Percentiles rank a stretch among this genome's conserved stretches.
phyloP scores from a whole-genome alignment of 352 stramenopile genomes.

The Phytophthora pistaciae region DNA sequence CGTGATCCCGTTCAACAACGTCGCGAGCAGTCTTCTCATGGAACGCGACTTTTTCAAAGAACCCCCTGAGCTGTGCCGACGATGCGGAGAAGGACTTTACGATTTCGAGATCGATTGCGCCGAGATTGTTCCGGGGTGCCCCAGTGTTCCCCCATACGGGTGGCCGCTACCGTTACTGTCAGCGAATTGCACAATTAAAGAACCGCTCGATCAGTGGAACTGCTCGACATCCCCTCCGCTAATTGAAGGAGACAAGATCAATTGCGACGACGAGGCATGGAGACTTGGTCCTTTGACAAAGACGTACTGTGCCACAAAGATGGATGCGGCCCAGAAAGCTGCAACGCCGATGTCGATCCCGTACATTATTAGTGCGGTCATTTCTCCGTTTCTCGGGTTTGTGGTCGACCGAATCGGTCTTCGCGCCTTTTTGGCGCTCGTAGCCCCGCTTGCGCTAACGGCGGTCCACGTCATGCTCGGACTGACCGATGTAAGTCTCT shows the following conservation, averaged over 20 bases:
- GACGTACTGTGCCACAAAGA: slow-evolving; percentile 72
- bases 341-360: slow-evolving; percentile 93
- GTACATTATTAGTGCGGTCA: slow-evolving; percentile 92
- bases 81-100: slow-evolving; percentile 74
- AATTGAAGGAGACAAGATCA: slow-evolving; percentile 78
- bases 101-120: slow-evolving; percentile 56
- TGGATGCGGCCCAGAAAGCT: slow-evolving; percentile 65
- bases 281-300: slow-evolving; percentile 66
- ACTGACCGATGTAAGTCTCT: slow-evolving; percentile 73
- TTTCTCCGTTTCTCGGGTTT: slow-evolving; percentile 92
- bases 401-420: slow-evolving; percentile 92
- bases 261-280: slow-evolving; percentile 81
- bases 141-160: slow-evolving; percentile 73
- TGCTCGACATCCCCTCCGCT: slow-evolving; percentile 65
- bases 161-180: slow-evolving; percentile 80
- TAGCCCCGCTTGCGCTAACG: slow-evolving; percentile 82
- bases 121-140: slow-evolving; percentile 56
- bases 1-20: slow-evolving; percentile 96
- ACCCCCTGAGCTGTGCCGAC: slow-evolving; percentile 51
- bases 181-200: slow-evolving; percentile 76
- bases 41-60: slow-evolving; percentile 91
- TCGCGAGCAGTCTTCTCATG: slow-evolving; percentile 93
- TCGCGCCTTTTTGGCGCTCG: slow-evolving; percentile 80
- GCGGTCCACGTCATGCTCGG: slow-evolving; percentile 90
- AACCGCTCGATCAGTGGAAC: slow-evolving; percentile 63